These are phyloP conservation scores for Perilla frutescens DNA, from an alignment of 257 asterid species.

Conservation along the genomic window DNA sequence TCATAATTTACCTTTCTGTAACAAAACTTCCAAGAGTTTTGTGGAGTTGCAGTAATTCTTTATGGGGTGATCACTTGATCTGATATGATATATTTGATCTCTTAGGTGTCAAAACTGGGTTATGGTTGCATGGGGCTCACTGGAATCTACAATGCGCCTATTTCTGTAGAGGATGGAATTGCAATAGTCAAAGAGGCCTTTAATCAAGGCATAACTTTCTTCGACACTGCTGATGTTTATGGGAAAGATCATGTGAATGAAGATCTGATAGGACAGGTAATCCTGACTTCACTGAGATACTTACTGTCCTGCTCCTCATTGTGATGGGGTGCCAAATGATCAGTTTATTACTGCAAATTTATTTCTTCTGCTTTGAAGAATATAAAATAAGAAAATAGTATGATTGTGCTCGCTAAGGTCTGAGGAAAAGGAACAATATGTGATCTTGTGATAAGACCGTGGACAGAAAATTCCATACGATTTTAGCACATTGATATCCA, in stretches of 20 bases:
- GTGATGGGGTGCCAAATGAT: conserved; percentile 12
- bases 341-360: not conserved
- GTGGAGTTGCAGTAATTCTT: not conserved
- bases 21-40: conserved; percentile 7
- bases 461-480: not conserved
- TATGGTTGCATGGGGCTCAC: conserved; percentile 72
- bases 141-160: conserved; percentile 54
- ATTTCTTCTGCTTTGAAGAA: not conserved
- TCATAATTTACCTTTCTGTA: not conserved
- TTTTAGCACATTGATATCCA: not conserved
- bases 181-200: conserved; percentile 57
- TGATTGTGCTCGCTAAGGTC: not conserved
- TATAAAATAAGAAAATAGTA: not conserved
- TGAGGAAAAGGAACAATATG: not conserved
- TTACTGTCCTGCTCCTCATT: not conserved
- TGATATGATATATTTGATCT: not conserved
- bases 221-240: conserved; percentile 57
- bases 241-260: conserved; percentile 55
- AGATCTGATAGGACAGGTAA: conserved; percentile 56
- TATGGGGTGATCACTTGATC: not conserved
- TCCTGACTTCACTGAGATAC: not conserved
- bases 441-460: not conserved
- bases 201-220: conserved; percentile 49
- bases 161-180: conserved; percentile 56
- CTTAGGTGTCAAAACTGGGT: conserved; percentile 61